Base-by-base conservation (phyloP, 108 stramenopile species). In the Cyclostephanos tholiformis region DNA sequence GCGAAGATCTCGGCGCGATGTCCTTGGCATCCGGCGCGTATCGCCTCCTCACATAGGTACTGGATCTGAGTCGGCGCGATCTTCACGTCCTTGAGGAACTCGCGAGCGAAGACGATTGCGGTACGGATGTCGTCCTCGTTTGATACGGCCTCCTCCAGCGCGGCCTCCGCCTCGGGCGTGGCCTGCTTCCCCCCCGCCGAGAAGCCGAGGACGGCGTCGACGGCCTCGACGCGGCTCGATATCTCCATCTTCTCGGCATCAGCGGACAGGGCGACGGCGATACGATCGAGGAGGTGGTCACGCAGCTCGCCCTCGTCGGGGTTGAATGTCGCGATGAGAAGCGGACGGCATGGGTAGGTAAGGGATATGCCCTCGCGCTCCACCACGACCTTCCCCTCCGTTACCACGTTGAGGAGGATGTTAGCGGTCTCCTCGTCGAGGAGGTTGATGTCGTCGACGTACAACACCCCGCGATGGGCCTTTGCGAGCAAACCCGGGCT, bases 1-100 rank as follows among this genome's bases (percentile, higher is more conserved):
- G 98, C 97, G 77, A 96, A 97, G 69, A 98, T 96, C 58, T 98
- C 98, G 29, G 97, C 98, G 67, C 98, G 94, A 71, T 97, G 97
- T 75, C 92, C 98, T 77, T 98, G 95, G 68, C 95, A 96, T 60
- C 96, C 96, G 29, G 96, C 96, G 39, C 97, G 88, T 44, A 91
- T 95, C 14, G 97, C 94, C 77, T 98, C 98, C 71, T 97, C 96
- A 68, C 98, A 98, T 2, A 98, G 72, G 75, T 98, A 98, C 82
- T 93, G 91, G 35, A 97, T 72, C 84, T 98, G 98, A 35, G 92
- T 94, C 5, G 88, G 89, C 23, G 90, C 84, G 41, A 96, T 49
- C 30, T 59, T 90, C 44, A 93, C 38, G 50, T 96, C 96, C 65
- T 85, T 87, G 62, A 97, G 84, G 72, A 94, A 93, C 66, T 97